Evolutionary conservation across 352 stramenopile genomes (phyloP).

Genomic region (Phytophthora fragariae): DNA sequence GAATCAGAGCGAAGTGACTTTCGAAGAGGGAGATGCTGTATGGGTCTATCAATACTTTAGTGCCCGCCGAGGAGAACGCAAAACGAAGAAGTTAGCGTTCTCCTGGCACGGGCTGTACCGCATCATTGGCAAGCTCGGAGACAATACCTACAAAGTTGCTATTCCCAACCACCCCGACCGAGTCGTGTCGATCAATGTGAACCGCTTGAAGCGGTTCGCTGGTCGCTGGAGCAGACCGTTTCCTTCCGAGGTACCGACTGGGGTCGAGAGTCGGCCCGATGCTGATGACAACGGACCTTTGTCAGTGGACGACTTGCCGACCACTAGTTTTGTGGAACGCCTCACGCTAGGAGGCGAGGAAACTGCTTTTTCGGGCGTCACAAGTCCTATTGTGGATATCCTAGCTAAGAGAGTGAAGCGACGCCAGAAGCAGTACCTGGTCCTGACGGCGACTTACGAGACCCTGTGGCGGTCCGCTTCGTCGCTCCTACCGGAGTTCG

Average conservation of each 20-base stretch:
- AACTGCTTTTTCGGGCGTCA: no score
- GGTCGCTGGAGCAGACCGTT: no score
- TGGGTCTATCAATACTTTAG: conserved; percentile 18
- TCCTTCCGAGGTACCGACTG: no score
- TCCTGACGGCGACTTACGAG: neutral
- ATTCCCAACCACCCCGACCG: no score
- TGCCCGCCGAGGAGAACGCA: neutral
- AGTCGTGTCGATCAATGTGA: no score
- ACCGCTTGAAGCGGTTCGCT: no score
- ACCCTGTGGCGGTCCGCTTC: neutral
- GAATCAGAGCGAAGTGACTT: neutral
- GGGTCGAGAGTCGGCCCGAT: no score
- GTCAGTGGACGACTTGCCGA: no score
- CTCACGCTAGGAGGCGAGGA: no score
- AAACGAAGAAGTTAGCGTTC: conserved; percentile 15
- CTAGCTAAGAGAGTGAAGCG: neutral
- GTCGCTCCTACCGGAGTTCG: neutral
- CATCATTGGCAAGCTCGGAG: neutral
- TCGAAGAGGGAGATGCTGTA: neutral
- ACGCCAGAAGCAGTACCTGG: neutral
- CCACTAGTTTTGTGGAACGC: no score
- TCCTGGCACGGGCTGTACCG: conserved; percentile 16
- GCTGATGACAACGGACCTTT: no score
- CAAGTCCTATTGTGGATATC: neutral
- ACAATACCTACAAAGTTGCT: no score